phyloP scores from a whole-genome alignment of 2,329 filamentous ascomycete species.

The Sporothrix curviconia region DNA sequence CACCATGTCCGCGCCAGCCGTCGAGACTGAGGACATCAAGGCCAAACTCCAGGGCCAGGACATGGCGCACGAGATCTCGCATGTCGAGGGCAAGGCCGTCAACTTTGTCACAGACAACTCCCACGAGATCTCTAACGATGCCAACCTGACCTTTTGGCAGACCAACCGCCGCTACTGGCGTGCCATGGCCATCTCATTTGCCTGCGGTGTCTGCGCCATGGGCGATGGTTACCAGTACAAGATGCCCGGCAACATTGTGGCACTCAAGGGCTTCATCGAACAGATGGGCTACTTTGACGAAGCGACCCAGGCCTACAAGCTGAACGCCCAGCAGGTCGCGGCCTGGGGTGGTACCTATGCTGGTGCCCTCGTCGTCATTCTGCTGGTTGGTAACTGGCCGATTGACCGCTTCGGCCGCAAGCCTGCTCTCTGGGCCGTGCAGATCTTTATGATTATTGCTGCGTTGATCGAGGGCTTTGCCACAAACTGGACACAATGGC shows the following conservation, averaged over 20 bases:
- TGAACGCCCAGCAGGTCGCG: conserved; percentile 7
- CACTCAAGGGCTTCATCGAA: conserved; percentile 12
- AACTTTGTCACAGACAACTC: conserved; percentile 13
- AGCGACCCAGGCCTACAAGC: conserved; percentile 4
- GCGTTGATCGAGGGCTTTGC: conserved; percentile 6
- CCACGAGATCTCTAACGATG: conserved; percentile 10
- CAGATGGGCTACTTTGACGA: conserved; percentile 11
- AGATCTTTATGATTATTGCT: conserved; percentile 14
- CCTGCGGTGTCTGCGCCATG: conserved; percentile 14
- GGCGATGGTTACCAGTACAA: conserved; percentile 15
- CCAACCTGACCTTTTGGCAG: conserved; percentile 10
- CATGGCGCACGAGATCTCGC: background rate
- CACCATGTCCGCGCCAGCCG: background rate
- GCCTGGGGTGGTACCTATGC: conserved; percentile 11
- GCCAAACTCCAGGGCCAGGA: background rate
- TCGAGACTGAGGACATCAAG: background rate
- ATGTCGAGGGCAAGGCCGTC: conserved; percentile 7
- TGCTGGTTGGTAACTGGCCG: conserved; percentile 12
- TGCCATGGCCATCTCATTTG: conserved; percentile 14
- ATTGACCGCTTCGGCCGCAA: conserved; percentile 12
- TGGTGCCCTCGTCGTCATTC: conserved; percentile 4
- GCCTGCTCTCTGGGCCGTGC: conserved; percentile 13
- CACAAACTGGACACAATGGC: conserved; percentile 12
- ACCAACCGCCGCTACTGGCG: conserved; percentile 11
- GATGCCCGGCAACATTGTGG: conserved; percentile 14